Percentiles rank a stretch among this genome's conserved stretches.
These are phyloP conservation scores for Tricholoma terreum DNA, from an alignment of 768 basidiomycete species.

Conservation along the genomic window DNA sequence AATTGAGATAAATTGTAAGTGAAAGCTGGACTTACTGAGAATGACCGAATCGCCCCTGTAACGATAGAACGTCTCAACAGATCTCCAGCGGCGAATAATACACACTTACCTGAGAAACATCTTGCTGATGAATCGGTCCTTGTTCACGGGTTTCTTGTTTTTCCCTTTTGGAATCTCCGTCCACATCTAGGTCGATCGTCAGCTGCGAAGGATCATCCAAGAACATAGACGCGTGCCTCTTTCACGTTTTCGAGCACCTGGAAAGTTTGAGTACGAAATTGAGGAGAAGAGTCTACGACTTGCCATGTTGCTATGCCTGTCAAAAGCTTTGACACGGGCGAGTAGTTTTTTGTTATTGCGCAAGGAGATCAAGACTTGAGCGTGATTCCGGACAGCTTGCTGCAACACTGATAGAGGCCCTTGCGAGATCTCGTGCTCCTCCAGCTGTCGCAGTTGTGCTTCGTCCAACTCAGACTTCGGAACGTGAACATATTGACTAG, in stretches of 20 bases:
- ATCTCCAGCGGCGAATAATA: neutral
- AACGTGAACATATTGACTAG: constrained; percentile 93
- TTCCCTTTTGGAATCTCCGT: constrained; percentile 97
- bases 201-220: neutral
- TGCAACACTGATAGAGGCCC: constrained; percentile 96
- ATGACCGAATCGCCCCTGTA: constrained; percentile 95
- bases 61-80: constrained; percentile 6
- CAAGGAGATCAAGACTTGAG: constrained; percentile 95
- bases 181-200: constrained; percentile 77
- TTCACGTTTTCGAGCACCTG: constrained; percentile 98
- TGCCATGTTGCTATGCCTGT: constrained; percentile 98
- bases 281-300: constrained; percentile 21
- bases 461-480: constrained; percentile 98
- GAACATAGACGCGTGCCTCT: constrained; percentile 54
- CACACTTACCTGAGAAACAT: constrained; percentile 85
- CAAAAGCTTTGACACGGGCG: constrained; percentile 96
- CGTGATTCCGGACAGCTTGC: constrained; percentile 95
- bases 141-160: constrained; percentile 98
- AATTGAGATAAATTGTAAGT: constrained; percentile 10
- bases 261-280: constrained; percentile 8
- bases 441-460: constrained; percentile 90
- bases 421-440: constrained; percentile 98
- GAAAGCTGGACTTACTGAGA: constrained; percentile 63
- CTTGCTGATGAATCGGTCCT: constrained; percentile 99
- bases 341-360: constrained; percentile 98